Evolutionary conservation across 2,329 filamentous ascomycete species (phyloP).

Genomic region (Mycosphaerella arachidis): DNA sequence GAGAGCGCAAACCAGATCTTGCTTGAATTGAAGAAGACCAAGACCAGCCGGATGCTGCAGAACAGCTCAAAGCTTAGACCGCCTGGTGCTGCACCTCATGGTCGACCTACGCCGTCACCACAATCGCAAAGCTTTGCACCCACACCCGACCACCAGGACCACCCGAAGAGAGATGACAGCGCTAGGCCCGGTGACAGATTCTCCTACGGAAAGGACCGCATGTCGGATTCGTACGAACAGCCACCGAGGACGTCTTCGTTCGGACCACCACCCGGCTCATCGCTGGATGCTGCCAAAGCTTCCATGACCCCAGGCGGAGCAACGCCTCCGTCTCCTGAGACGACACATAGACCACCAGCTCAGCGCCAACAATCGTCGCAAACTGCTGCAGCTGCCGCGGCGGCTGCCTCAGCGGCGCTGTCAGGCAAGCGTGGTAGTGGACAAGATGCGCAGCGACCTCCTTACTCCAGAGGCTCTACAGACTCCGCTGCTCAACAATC

Average conservation of each 20-base stretch:
- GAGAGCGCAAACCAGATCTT: conserved; percentile 91
- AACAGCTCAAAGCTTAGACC: conserved; percentile 55
- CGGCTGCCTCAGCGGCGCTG: conserved; percentile 35
- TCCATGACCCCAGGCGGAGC: conserved; percentile 38
- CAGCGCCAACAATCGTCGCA: conserved; percentile 49
- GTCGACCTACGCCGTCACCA: conserved; percentile 43
- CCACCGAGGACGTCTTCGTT: conserved; percentile 40
- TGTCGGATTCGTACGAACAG: conserved; percentile 34
- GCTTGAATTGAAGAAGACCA: conserved; percentile 76
- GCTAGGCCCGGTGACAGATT: conserved; percentile 36
- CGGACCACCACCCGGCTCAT: conserved; percentile 36
- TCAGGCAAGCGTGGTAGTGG: conserved; percentile 41
- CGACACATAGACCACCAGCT: conserved; percentile 43
- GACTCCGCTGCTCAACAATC: conserved; percentile 32
- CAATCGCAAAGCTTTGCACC: conserved; percentile 36
- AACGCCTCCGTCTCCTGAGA: conserved; percentile 44
- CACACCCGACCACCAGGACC: conserved; percentile 35
- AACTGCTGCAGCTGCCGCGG: conserved; percentile 46
- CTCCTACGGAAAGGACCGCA: conserved; percentile 46
- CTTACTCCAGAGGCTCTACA: conserved; percentile 43
- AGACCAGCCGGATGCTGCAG: conserved; percentile 37
- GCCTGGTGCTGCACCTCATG: conserved; percentile 30
- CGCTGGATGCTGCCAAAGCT: conserved; percentile 44
- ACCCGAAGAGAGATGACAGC: conserved; percentile 21
- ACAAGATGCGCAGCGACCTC: conserved; percentile 37